Evolutionary conservation across 352 stramenopile genomes (phyloP).

Genomic region (Phytophthora colocasiae): DNA sequence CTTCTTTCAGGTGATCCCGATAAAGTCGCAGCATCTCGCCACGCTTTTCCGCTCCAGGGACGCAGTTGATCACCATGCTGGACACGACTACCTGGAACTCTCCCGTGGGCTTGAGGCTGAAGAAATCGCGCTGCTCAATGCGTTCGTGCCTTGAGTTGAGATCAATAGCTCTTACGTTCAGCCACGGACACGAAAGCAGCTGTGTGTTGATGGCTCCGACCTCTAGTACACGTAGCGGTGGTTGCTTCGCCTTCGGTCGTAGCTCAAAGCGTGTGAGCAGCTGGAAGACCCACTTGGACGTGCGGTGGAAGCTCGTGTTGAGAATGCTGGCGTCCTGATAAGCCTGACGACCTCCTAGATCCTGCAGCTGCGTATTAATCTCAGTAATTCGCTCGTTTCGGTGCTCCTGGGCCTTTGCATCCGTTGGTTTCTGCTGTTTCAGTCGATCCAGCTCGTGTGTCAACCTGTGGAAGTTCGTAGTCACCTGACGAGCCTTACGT

Average conservation of each 20-base stretch:
- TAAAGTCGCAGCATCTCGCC: slow-evolving; percentile 80
- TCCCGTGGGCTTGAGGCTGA: slow-evolving; percentile 68
- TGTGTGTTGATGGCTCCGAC: slow-evolving; percentile 97
- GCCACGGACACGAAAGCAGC: slow-evolving; percentile 93
- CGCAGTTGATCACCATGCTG: slow-evolving; percentile 97
- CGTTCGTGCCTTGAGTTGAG: slow-evolving; percentile 91
- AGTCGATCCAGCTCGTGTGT: slow-evolving; percentile 75
- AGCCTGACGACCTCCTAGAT: slow-evolving; percentile 89
- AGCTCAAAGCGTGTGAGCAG: slow-evolving; percentile 83
- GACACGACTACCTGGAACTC: slow-evolving; percentile 94
- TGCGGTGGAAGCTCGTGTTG: slow-evolving; percentile 94
- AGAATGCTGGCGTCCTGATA: slow-evolving; percentile 97
- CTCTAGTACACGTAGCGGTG: slow-evolving; percentile 68
- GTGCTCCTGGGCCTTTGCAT: slow-evolving; percentile 33
- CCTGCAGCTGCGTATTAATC: slow-evolving; percentile 78
- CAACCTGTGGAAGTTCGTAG: slow-evolving; percentile 79
- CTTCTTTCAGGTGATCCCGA: slow-evolving; percentile 60
- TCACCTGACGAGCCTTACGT: slow-evolving; percentile 74
- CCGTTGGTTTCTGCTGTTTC: slow-evolving; percentile 44
- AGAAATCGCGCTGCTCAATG: slow-evolving; percentile 95
- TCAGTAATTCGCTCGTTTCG: slow-evolving; percentile 45
- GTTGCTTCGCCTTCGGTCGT: slow-evolving; percentile 73
- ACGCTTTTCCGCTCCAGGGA: slow-evolving; percentile 89
- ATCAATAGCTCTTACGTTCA: slow-evolving; percentile 95
- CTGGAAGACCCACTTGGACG: slow-evolving; percentile 95